phyloP scores from a whole-genome alignment of 768 basidiomycete genomes.

The Favolaschia claudopus region DNA sequence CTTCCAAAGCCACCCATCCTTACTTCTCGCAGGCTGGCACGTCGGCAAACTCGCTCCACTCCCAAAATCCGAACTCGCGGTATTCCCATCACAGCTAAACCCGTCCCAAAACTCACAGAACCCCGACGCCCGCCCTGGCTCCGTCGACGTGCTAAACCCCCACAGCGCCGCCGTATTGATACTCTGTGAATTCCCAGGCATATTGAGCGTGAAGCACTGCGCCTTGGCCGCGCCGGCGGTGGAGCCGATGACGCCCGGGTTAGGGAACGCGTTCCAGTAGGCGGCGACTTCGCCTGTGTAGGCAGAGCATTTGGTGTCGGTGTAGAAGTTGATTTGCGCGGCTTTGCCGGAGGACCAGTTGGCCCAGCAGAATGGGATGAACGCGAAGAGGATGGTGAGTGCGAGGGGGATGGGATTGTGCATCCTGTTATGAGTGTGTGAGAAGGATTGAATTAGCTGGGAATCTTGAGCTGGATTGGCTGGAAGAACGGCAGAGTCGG shows the following conservation, averaged over 20 bases:
- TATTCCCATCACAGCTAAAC: not conserved
- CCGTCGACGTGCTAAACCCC: not conserved
- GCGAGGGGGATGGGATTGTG: not conserved
- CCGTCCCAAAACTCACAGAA: constrained; percentile 6
- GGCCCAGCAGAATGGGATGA: not conserved
- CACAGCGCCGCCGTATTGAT: not conserved
- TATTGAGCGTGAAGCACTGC: not conserved
- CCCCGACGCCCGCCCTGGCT: not conserved
- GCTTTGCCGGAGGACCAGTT: constrained; percentile 1
- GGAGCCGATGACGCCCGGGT: not conserved
- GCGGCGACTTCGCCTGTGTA: not conserved
- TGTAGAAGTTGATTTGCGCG: constrained; percentile 10
- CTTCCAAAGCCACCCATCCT: constrained; percentile 6
- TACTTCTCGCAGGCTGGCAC: constrained; percentile 1
- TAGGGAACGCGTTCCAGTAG: not conserved
- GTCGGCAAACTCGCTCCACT: not conserved
- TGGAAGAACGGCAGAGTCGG: too few species aligned
- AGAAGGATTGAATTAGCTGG: too few species aligned
- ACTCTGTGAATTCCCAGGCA: constrained; percentile 10
- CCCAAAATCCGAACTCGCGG: not conserved
- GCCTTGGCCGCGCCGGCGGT: not conserved
- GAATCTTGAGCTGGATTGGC: too few species aligned
- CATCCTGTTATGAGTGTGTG: too few species aligned
- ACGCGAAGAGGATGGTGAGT: not conserved
- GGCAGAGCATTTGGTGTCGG: not conserved